phyloP scores from a whole-genome alignment of 768 basidiomycete genomes.

The Infundibulicybe gibba region DNA sequence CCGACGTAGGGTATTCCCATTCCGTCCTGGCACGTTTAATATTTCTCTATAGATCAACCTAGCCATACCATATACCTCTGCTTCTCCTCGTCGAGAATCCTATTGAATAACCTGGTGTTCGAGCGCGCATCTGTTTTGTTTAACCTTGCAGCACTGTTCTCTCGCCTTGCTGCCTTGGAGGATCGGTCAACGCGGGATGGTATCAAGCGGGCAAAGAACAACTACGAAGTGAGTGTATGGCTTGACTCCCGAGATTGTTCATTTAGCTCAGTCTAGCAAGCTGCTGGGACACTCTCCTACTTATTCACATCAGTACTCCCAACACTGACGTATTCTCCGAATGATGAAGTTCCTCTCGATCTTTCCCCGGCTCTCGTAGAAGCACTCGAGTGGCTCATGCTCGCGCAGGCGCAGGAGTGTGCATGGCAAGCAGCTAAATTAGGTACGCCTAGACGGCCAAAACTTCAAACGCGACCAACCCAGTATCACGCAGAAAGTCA shows the following conservation, averaged over 20 bases:
- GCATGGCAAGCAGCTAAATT: slow-evolving; percentile 91
- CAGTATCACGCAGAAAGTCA: slow-evolving; percentile 36
- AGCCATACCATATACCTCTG: slow-evolving; percentile 69
- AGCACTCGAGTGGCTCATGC: slow-evolving; percentile 71
- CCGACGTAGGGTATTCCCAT: slow-evolving; percentile 47
- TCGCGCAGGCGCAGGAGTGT: slow-evolving; percentile 96
- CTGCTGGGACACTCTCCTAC: slow-evolving; percentile 71
- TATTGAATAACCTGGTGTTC: slow-evolving; percentile 73
- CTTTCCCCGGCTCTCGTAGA: slow-evolving; percentile 58
- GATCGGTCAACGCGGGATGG: slow-evolving; percentile 75
- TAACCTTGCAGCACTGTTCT: slow-evolving; percentile 86
- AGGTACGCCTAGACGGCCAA: slow-evolving; percentile 39
- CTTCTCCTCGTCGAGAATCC: slow-evolving; percentile 56
- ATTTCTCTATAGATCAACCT: slow-evolving; percentile 54
- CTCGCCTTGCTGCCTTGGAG: slow-evolving; percentile 69
- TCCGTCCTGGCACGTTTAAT: background rate
- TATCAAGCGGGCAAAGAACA: slow-evolving; percentile 70
- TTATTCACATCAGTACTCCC: slow-evolving; percentile 52
- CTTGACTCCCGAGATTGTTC: slow-evolving; percentile 1
- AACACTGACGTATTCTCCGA: slow-evolving; percentile 40
- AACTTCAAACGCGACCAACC: slow-evolving; percentile 1
- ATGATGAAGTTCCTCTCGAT: slow-evolving; percentile 58
- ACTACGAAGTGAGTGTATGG: slow-evolving; percentile 30
- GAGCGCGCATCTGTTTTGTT: slow-evolving; percentile 79
- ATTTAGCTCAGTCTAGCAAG: slow-evolving; percentile 34